Base-by-base conservation (phyloP, 306 rosid species). In the Astragalus membranaceus region DNA sequence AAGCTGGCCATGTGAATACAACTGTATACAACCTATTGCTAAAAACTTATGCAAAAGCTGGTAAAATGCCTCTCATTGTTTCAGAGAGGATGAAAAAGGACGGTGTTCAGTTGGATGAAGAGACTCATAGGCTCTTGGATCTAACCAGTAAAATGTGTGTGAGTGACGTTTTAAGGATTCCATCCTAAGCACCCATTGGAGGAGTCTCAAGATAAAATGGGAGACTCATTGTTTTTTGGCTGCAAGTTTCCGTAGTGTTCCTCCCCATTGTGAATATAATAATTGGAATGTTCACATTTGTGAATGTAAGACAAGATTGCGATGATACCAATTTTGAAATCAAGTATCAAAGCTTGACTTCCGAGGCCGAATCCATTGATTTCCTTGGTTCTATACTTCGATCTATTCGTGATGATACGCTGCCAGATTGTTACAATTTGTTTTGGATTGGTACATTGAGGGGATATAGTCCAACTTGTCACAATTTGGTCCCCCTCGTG, bases 41-140 rank as follows among this genome's bases (percentile, higher is more conserved):
- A 65, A 74, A 78, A 72, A 84, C 89, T 15, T 90, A 88, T 61
- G 96, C 84, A 29, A 79, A 78, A 61, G 98, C 96, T 46, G 92
- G 92, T 60, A 85, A 84, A 79, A 88, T 90, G 98, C 90, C 98
- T 67, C 88, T 83, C 29, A 54, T 94, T 72, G 84, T 87, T 74
- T 78, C 83, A 20, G 97, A 94, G 71, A 73, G 97, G 78, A 90
- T 94, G 96, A 80, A 74, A 81, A 84, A 76, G 85, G 98, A 90
- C 69, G 77, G 68, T n/a, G 89, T 85, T 70, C 72, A 59, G 80
- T 58, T 78, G 83, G 84, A 90, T 75, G 88, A 80, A 65, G 98
- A 90, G 86, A 88, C 96, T 72, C 84, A 32, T 1, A 57, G 79
- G 74, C 89, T 94, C 64, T 75, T 88, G 64, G 81, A 78, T 54